Percentiles rank a stretch among this genome's conserved stretches.
Conservation (phyloP, 2,329 filamentous ascomycete species). For the Bipolaris zeicola region DNA sequence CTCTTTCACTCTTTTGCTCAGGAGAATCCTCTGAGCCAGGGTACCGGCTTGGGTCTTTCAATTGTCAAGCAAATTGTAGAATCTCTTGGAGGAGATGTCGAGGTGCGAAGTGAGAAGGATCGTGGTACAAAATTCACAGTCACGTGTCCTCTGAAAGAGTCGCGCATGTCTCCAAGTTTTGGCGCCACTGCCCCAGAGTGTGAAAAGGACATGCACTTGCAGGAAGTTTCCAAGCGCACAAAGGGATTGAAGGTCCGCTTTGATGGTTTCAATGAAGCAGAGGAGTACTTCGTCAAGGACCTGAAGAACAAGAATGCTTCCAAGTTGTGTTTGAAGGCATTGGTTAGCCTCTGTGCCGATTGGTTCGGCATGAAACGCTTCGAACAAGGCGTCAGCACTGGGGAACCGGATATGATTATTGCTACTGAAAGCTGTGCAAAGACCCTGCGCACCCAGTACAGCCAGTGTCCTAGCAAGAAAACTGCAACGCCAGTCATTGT, state of each 20-base stretch:
- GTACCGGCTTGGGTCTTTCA: constrained; percentile 48
- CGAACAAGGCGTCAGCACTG: constrained; percentile 16
- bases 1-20: constrained; percentile 50
- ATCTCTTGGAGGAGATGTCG: constrained; percentile 45
- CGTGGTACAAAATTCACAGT: constrained; percentile 48
- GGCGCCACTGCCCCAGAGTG: constrained; percentile 27
- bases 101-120: constrained; percentile 44
- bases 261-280: constrained; percentile 43
- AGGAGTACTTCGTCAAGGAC: constrained; percentile 39
- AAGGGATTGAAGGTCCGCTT: constrained; percentile 39
- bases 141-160: constrained; percentile 41
- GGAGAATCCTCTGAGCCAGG: constrained; percentile 47
- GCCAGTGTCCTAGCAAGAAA: constrained; percentile 21
- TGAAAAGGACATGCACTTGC: constrained; percentile 31
- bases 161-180: constrained; percentile 38
- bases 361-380: constrained; percentile 45
- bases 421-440: constrained; percentile 42
- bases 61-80: constrained; percentile 49
- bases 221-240: constrained; percentile 35
- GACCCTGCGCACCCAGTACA: constrained; percentile 34
- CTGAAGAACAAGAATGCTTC: constrained; percentile 42
- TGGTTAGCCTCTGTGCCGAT: constrained; percentile 41
- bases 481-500: constrained; percentile 40
- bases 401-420: constrained; percentile 36
- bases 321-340: constrained; percentile 38